phyloP scores from a whole-genome alignment of 2,329 filamentous ascomycete genomes.

The Calonectria multiphialidica region DNA sequence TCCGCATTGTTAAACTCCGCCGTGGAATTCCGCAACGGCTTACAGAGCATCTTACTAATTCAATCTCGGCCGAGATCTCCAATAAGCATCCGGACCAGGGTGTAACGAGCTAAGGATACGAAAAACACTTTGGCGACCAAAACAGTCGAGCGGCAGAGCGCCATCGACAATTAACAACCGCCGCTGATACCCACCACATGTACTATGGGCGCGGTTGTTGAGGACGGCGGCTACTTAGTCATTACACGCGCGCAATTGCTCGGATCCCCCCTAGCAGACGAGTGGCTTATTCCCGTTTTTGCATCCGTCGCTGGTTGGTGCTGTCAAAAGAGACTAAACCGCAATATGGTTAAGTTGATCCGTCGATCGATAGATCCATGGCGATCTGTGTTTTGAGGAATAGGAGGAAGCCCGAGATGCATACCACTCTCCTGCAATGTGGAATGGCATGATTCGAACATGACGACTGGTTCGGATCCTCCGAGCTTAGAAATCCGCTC shows the following conservation, averaged over 20 bases:
- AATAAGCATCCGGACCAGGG: background rate
- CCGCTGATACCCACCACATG: background rate
- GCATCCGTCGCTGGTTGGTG: background rate
- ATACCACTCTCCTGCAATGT: background rate
- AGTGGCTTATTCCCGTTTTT: background rate
- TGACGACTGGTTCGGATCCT: background rate
- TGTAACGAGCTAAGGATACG: background rate
- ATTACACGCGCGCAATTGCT: constrained; percentile 21
- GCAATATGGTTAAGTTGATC: background rate
- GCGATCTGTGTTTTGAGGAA: background rate
- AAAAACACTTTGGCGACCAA: background rate
- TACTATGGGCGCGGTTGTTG: background rate
- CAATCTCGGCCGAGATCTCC: background rate
- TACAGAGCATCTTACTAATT: background rate
- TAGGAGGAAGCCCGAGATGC: background rate
- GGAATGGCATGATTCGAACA: background rate
- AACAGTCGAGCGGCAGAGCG: background rate
- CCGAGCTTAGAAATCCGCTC: background rate
- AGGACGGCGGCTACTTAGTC: constrained; percentile 23
- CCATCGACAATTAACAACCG: background rate
- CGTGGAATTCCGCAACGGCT: background rate
- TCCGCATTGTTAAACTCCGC: background rate
- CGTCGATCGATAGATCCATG: background rate
- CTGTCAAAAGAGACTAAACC: background rate
- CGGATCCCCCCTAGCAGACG: background rate